Evolutionary conservation across 1,284 basidiomycete species (phyloP).

Genomic region (Apiotrichum porosum): DNA sequence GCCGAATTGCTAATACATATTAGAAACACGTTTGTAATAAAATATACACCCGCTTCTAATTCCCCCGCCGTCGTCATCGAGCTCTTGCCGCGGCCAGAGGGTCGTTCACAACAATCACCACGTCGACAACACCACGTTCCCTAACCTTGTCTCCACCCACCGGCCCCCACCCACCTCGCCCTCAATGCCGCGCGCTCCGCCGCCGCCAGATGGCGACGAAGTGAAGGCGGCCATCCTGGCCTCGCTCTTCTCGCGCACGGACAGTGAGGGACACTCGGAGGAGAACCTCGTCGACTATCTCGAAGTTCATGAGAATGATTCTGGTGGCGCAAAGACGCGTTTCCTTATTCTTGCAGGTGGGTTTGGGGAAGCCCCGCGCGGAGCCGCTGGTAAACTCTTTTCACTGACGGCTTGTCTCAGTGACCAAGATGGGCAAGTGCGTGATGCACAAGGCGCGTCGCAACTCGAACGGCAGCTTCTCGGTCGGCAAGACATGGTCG

Average conservation of each 20-base stretch:
- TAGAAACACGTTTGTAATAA: too few species aligned
- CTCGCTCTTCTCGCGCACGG: slow-evolving; percentile 71
- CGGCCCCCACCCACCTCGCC: too few species aligned
- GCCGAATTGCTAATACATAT: too few species aligned
- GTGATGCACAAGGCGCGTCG: slow-evolving; percentile 93
- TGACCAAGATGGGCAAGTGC: slow-evolving; percentile 60
- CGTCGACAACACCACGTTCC: too few species aligned
- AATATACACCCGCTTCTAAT: neutral
- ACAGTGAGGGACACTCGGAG: slow-evolving; percentile 57
- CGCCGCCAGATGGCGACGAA: neutral
- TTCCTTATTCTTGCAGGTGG: slow-evolving; percentile 81
- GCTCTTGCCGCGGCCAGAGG: neutral
- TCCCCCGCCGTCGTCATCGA: neutral
- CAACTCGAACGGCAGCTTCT: slow-evolving; percentile 91
- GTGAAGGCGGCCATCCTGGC: slow-evolving; percentile 60
- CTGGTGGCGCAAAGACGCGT: slow-evolving; percentile 66
- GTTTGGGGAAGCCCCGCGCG: slow-evolving; percentile 44
- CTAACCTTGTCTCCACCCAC: too few species aligned
- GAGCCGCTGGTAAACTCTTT: neutral
- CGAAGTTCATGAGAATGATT: slow-evolving; percentile 77
- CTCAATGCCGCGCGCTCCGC: neutral
- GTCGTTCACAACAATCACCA: too few species aligned
- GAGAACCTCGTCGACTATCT: slow-evolving; percentile 79
- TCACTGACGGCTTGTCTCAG: slow-evolving; percentile 50
- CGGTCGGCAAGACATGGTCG: slow-evolving; percentile 96